Percentiles rank a stretch among this genome's conserved stretches.
phyloP scores from a whole-genome alignment of 1,284 basidiomycete species.

The Mycena sp. region DNA sequence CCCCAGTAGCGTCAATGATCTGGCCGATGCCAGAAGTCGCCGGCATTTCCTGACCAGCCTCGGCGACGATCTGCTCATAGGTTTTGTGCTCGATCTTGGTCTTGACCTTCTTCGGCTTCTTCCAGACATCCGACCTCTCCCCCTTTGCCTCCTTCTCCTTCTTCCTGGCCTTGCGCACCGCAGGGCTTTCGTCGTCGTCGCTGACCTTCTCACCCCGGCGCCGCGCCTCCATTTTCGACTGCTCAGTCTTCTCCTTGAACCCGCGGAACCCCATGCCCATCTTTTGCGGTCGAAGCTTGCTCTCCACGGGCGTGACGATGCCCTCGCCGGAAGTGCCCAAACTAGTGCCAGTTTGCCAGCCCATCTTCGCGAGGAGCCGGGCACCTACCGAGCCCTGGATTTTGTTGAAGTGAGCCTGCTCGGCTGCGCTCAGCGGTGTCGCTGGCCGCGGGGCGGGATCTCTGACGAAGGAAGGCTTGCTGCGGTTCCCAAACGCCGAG shows the following conservation, averaged over 20 bases:
- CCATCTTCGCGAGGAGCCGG: constrained; percentile 92
- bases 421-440: constrained; percentile 67
- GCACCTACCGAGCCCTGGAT: constrained; percentile 84
- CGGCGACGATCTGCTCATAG: constrained; percentile 93
- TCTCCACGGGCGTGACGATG: constrained; percentile 89
- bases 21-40: constrained; percentile 72
- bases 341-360: constrained; percentile 89
- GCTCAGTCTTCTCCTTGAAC: constrained; percentile 88
- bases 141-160: constrained; percentile 65
- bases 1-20: constrained; percentile 95
- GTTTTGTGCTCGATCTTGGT: constrained; percentile 91
- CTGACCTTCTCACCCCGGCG: constrained; percentile 79
- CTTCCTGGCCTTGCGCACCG: constrained; percentile 54
- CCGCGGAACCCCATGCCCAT: constrained; percentile 89
- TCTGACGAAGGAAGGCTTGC: constrained; percentile 59
- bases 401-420: constrained; percentile 83
- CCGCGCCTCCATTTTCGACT: constrained; percentile 85
- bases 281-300: constrained; percentile 82
- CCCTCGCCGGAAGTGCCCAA: constrained; percentile 84
- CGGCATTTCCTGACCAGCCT: constrained; percentile 71
- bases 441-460: constrained; percentile 55
- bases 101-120: constrained; percentile 86
- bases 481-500: constrained; percentile 47
- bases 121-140: constrained; percentile 78
- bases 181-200: constrained; percentile 69